Evolutionary conservation across 495 filamentous ascomycete species (phyloP).

Genomic region (Trichoderma parareesei): DNA sequence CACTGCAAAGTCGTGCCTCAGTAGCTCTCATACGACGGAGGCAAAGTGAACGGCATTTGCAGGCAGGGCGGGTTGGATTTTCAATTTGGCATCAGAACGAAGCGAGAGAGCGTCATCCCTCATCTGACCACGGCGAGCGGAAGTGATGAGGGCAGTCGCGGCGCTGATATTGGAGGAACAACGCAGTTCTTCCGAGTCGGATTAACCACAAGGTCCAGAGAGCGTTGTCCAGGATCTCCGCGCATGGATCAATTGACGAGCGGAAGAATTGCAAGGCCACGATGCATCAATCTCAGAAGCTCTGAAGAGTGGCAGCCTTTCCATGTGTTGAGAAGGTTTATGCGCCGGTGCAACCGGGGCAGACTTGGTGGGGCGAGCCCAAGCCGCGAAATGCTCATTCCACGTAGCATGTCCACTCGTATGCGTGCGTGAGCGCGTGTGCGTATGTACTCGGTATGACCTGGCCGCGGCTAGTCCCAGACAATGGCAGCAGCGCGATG

Average conservation of each 20-base stretch:
- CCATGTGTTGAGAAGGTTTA: background rate
- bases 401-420: background rate
- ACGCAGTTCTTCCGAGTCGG: background rate
- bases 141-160: background rate
- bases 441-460: background rate
- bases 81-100: background rate
- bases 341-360: conserved; percentile 8
- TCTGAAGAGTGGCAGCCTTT: background rate
- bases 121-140: background rate
- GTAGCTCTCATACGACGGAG: conserved; percentile 7
- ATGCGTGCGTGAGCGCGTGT: background rate
- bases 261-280: conserved; percentile 2
- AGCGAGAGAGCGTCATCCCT: background rate
- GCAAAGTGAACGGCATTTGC: conserved; percentile 3
- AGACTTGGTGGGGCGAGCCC: conserved; percentile 3
- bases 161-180: background rate
- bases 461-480: background rate
- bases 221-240: background rate
- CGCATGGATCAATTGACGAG: background rate
- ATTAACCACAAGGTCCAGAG: background rate
- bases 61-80: background rate
- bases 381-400: conserved; percentile 5
- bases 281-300: background rate
- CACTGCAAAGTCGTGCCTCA: background rate
- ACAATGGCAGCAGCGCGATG: background rate